Evolutionary conservation across 2,329 filamentous ascomycete species (phyloP).

Genomic region (Fusarium incarnatum): DNA sequence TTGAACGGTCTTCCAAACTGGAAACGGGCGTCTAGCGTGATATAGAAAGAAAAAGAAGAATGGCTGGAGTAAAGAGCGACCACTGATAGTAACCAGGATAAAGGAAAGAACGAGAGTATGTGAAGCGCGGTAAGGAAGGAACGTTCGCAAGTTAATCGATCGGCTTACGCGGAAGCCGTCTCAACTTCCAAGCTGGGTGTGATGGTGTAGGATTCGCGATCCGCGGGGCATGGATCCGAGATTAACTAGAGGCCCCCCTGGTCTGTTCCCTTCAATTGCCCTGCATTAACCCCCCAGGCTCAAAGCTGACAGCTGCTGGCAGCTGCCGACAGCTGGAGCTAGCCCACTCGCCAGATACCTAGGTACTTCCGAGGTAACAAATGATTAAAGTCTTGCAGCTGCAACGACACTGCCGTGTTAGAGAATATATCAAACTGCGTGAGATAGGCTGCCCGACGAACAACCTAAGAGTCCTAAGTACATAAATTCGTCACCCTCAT

Average conservation of each 20-base stretch:
- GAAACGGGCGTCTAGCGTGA: not conserved
- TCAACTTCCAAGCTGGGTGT: slow-evolving; percentile 1
- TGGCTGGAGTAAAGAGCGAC: slow-evolving; percentile 12
- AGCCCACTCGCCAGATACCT: slow-evolving; percentile 8
- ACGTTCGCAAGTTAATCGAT: slow-evolving; percentile 5
- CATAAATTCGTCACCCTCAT: not conserved
- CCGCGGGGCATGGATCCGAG: slow-evolving; percentile 37
- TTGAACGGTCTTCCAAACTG: slow-evolving; percentile 11
- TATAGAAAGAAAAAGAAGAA: not conserved
- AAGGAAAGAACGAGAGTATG: not conserved
- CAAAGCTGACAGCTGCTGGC: slow-evolving; percentile 1
- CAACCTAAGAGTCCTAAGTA: not conserved
- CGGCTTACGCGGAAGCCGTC: slow-evolving; percentile 32
- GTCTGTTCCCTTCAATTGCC: slow-evolving; percentile 2
- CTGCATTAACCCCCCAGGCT: not conserved
- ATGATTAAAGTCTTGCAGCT: not conserved
- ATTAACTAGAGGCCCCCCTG: slow-evolving; percentile 35
- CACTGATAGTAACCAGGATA: not conserved
- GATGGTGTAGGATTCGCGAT: slow-evolving; percentile 18
- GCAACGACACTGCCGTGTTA: slow-evolving; percentile 3
- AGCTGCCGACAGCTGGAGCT: slow-evolving; percentile 3
- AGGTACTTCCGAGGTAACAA: no score
- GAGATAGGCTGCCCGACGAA: not conserved
- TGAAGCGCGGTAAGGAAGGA: slow-evolving; percentile 7
- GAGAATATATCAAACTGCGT: not conserved